Evolutionary conservation across 371 early-diverging fungal genomes (phyloP).

Genomic region (Apophysomyces elegans): DNA sequence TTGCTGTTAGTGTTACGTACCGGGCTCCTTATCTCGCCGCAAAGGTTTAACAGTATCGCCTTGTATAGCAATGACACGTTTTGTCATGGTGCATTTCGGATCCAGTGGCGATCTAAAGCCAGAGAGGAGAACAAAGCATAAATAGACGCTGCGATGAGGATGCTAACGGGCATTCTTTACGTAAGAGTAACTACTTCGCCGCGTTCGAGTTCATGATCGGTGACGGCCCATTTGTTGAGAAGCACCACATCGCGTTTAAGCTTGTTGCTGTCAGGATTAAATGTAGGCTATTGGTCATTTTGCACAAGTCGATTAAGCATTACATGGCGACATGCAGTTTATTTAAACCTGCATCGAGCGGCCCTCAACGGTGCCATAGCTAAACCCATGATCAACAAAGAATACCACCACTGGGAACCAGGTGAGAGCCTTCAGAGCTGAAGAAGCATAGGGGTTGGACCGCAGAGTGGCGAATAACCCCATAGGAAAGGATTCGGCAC

Average conservation of each 20-base stretch:
- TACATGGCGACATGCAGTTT: background rate
- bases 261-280: slow-evolving; percentile 86
- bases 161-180: slow-evolving; percentile 38
- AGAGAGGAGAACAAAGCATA: slow-evolving; percentile 6
- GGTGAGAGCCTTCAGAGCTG: slow-evolving; percentile 37
- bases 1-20: slow-evolving; percentile 9
- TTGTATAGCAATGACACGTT: slow-evolving; percentile 84
- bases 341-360: slow-evolving; percentile 72
- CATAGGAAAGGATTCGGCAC: background rate
- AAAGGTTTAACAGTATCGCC: slow-evolving; percentile 83
- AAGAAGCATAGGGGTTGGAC: slow-evolving; percentile 31
- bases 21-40: slow-evolving; percentile 27
- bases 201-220: slow-evolving; percentile 54
- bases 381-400: slow-evolving; percentile 65
- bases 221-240: slow-evolving; percentile 69
- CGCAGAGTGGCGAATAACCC: slow-evolving; percentile 31
- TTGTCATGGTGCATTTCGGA: slow-evolving; percentile 74
- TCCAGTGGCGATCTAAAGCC: slow-evolving; percentile 67
- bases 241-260: slow-evolving; percentile 76
- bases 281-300: slow-evolving; percentile 64
- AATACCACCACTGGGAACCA: slow-evolving; percentile 69
- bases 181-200: slow-evolving; percentile 87
- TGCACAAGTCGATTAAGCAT: background rate
- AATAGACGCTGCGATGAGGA: slow-evolving; percentile 1
- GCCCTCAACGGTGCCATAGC: slow-evolving; percentile 64